Base-by-base conservation (phyloP, 169 alveolate genomes). In the Theileria equi region DNA sequence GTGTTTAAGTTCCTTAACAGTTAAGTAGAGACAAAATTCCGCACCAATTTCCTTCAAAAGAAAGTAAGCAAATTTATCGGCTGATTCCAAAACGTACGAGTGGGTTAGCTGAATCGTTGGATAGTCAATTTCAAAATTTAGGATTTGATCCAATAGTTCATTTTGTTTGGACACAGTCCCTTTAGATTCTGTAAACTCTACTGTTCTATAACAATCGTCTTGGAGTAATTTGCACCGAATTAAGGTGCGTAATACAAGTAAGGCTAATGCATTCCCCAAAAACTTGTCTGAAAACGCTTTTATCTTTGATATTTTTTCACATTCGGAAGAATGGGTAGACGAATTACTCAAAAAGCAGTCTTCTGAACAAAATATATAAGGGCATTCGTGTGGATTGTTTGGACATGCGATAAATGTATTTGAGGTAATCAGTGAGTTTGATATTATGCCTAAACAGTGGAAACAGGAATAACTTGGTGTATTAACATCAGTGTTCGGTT, bases 321-420 rank as follows among this genome's bases (percentile, higher is more conserved):
- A 92, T 55, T 92, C 96, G n/a, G 71, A 61, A n/a, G 85, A 71
- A 69, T 92, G 96, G 5, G 89, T 65, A 21, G 91, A 82, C 34
- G 87, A 87, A 60, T 91, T 89, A 31, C 72, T 54, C 68, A 90
- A 73, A 62, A 91, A 83, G 31, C 96, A 92, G 17, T 88, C 88
- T 89, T 90, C 88, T 25, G 93, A 88, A 44, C 96, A 92, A 60
- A 92, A 92, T 52, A 86, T 91, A 41, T 71, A 81, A 34, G 90
- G 87, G 38, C 96, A 92, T 7, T 92, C 84, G 54, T 90, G 76
- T 35, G 96, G 96, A 58, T 88, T 82, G 2, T 69, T 61, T 0
- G 96, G 93, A 50, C 96, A 92, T 1, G 94, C 70, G 40, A 84
- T 71, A 23, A 59, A 44, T 3, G 63, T 73, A 17, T 38, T 52